These are phyloP conservation scores for Acanthamoeba sp. DNA, from an alignment of 208 protist species.

Conservation along the genomic window DNA sequence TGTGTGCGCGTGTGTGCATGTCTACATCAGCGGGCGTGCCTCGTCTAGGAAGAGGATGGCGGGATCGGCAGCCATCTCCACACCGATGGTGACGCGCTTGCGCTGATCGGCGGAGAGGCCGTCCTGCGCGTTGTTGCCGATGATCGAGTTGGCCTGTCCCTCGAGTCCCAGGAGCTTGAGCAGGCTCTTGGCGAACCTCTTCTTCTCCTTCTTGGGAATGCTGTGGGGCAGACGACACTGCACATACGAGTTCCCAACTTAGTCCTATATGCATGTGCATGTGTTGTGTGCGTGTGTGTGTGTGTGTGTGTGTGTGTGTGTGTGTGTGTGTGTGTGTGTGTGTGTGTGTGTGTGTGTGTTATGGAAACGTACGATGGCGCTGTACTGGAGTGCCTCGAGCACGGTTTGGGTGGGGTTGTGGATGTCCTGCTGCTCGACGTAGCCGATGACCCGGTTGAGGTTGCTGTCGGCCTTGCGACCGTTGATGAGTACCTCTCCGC, in stretches of 20 bases:
- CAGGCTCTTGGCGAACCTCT: slow-evolving; percentile 28
- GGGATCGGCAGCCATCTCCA: slow-evolving; percentile 84
- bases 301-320: no score
- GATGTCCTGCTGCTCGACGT: slow-evolving; percentile 84
- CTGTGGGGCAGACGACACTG: slow-evolving; percentile 54
- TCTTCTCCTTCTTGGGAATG: slow-evolving; percentile 52
- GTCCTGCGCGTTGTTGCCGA: slow-evolving; percentile 57
- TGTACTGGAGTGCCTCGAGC: slow-evolving; percentile 70
- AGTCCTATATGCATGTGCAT: no score
- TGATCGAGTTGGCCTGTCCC: slow-evolving; percentile 17
- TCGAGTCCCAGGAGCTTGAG: slow-evolving; percentile 43
- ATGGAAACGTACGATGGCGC: slow-evolving; percentile 54
- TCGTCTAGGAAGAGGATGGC: slow-evolving; percentile 84
- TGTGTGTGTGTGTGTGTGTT: no score
- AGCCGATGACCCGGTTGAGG: slow-evolving; percentile 78
- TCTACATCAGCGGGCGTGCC: slow-evolving; percentile 63
- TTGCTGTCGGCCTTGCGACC: slow-evolving; percentile 59
- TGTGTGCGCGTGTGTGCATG: no score
- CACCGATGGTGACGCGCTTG: slow-evolving; percentile 83
- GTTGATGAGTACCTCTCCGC: slow-evolving; percentile 82
- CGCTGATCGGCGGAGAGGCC: slow-evolving; percentile 73
- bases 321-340: no score
- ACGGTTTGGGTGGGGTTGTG: slow-evolving; percentile 82
- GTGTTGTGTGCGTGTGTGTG: no score
- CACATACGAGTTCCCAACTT: no score